These are phyloP conservation scores for Salvia splendens DNA, from an alignment of 257 asterid species.

Conservation along the genomic window DNA sequence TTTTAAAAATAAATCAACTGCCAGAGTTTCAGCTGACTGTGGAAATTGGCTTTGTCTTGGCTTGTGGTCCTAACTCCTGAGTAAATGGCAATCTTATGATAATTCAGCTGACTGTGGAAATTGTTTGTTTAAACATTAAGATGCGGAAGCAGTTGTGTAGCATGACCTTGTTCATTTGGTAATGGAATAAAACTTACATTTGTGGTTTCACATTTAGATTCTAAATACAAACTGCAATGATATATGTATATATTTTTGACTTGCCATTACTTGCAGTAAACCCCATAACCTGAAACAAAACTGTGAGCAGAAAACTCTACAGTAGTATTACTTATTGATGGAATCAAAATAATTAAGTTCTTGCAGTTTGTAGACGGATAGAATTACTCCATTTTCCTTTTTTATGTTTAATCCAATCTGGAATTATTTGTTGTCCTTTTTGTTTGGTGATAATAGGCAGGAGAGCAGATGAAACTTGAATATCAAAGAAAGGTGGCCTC, in stretches of 20 bases:
- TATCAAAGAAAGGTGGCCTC: slow-evolving; percentile 79
- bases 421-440: slow-evolving; percentile 3
- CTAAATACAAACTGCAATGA: not conserved
- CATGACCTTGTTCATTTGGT: slow-evolving; percentile 6
- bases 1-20: not conserved
- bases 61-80: not conserved
- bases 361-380: not conserved
- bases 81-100: not conserved
- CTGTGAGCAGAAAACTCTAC: too few relatives aligned
- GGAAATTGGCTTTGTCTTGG: not conserved
- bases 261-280: too few relatives aligned
- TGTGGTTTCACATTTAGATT: not conserved
- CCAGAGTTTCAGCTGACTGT: not conserved
- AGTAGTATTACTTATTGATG: too few relatives aligned
- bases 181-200: not conserved
- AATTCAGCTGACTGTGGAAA: not conserved
- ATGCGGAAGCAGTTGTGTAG: not conserved
- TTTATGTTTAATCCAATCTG: slow-evolving; percentile 8
- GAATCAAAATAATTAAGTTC: not conserved
- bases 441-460: slow-evolving; percentile 62
- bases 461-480: slow-evolving; percentile 91
- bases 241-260: not conserved
- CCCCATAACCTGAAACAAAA: too few relatives aligned
- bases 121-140: not conserved
- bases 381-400: not conserved